A percentile compares a stretch with the other conserved stretches of the same genome.
These are phyloP conservation scores for Penicillium palitans DNA, from an alignment of 2,329 filamentous ascomycete genomes.

Conservation along the genomic window DNA sequence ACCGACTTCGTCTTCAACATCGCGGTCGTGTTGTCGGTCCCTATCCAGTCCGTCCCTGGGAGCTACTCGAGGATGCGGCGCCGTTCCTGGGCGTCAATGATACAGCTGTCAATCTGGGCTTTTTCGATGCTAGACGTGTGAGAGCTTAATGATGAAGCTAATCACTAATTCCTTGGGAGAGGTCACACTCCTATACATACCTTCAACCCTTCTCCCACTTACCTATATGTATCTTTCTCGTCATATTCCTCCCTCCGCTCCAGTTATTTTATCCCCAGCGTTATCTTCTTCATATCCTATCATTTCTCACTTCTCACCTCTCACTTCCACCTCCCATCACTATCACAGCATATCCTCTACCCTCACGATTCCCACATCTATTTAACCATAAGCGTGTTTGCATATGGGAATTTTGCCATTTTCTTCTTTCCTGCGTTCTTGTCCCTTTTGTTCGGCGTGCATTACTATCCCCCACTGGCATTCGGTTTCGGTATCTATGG, in stretches of 20 bases:
- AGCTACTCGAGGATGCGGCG: constrained; percentile 48
- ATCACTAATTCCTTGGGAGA: background rate
- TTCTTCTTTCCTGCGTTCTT: background rate
- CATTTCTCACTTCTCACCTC: background rate
- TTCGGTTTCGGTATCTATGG: constrained; percentile 7
- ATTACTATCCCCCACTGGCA: constrained; percentile 8
- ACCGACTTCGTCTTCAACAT: constrained; percentile 41
- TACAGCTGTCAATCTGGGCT: constrained; percentile 45
- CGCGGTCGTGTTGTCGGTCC: constrained; percentile 38
- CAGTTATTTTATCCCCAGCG: background rate
- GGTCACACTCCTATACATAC: background rate
- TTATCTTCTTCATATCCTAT: background rate
- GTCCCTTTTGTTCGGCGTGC: constrained; percentile 1
- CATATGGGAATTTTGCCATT: constrained; percentile 5
- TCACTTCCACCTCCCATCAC: background rate
- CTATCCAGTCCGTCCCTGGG: constrained; percentile 44
- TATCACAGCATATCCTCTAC: background rate
- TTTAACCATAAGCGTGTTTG: constrained; percentile 8
- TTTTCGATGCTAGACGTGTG: constrained; percentile 44
- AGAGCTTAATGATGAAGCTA: constrained; percentile 22
- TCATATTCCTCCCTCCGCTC: background rate
- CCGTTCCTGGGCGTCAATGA: constrained; percentile 48
- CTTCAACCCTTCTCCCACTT: background rate
- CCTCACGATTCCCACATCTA: background rate
- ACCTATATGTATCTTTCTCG: background rate